Evolutionary conservation across 2,329 filamentous ascomycete species (phyloP), one percentile per base, ranked within the genome.

Genomic region (Neofusicoccum laricinum): DNA sequence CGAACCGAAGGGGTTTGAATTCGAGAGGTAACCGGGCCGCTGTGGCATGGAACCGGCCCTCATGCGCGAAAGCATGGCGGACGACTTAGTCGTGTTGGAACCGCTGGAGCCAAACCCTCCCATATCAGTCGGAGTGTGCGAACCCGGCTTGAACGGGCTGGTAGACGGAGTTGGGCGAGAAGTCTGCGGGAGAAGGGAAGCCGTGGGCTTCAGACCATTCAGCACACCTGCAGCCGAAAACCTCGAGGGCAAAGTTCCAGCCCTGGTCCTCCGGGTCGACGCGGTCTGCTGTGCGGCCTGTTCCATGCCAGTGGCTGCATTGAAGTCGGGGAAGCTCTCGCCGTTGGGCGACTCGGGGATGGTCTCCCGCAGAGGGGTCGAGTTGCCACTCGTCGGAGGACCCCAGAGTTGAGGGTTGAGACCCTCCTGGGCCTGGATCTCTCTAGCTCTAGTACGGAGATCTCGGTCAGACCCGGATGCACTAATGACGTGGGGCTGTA

Each of bases 351-450:
- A 97, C 80, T 99, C 95, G 68, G 94, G 93, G 67, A 99, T 98
- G 69, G 94, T 97, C 81, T 98, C 95, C 73, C 95, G 92, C 59
- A 99, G 86, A 70, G 95, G 95, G 46, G 94, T 97, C 19, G 94
- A 97, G 78, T 97, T 94, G 69, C 94, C 95, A 76, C 94, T 97
- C 64, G 94, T 97, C 55, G 95, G 94, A 69, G 95, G 94, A 11
- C 95, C 93, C 95, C 95, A 98, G 61, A 89, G 78, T 77, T 86
- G 84, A 73, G 84, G 89, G 75, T 82, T 81, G 57, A 97, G 84
- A 59, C 93, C 93, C 85, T 98, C 94, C 80, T 97, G 93, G 63
- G 93, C 93, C 81, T 98, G 94, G 67, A 98, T 97, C 79, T 99
- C 95, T 77, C 95, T 87, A 69, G 95, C 93, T 75, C 94, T 97